phyloP scores from a whole-genome alignment of 768 basidiomycete species.

The Gymnopilus dilepis region DNA sequence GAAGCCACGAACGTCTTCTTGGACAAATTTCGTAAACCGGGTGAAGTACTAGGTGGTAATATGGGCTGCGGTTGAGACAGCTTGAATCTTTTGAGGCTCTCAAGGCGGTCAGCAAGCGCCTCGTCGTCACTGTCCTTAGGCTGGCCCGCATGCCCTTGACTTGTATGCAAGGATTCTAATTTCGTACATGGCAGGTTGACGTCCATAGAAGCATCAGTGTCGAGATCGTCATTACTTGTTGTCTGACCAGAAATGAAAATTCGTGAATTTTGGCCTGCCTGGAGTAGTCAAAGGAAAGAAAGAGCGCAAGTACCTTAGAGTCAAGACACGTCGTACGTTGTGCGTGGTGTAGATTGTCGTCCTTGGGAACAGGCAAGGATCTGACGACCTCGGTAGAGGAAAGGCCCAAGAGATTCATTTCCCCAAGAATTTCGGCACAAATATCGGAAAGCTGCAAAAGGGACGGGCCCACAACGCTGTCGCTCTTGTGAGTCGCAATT shows the following conservation, averaged over 20 bases:
- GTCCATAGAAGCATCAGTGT: background rate
- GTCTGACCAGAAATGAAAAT: background rate
- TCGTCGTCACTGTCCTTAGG: background rate
- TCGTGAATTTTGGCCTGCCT: too few relatives aligned
- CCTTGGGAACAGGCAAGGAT: background rate
- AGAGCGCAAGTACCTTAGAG: too few relatives aligned
- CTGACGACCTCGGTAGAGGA: too few relatives aligned
- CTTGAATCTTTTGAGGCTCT: background rate
- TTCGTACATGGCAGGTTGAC: background rate
- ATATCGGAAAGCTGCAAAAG: slow-evolving; percentile 41
- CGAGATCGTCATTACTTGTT: background rate
- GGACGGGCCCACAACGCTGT: slow-evolving; percentile 39
- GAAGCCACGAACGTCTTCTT: background rate
- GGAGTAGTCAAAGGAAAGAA: too few relatives aligned
- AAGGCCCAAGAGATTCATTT: slow-evolving; percentile 13
- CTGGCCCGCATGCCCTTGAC: too few relatives aligned
- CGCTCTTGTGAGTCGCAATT: slow-evolving; percentile 32
- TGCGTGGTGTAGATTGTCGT: too few relatives aligned
- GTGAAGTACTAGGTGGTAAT: background rate
- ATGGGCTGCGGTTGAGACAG: background rate
- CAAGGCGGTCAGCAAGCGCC: background rate
- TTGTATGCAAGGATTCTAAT: background rate
- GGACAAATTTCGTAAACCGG: background rate
- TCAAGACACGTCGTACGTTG: too few relatives aligned
- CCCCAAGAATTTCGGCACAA: slow-evolving; percentile 34